Conservation (phyloP, 192 early-diverging fungal genomes). For the Pecoramyces ruminantium region DNA sequence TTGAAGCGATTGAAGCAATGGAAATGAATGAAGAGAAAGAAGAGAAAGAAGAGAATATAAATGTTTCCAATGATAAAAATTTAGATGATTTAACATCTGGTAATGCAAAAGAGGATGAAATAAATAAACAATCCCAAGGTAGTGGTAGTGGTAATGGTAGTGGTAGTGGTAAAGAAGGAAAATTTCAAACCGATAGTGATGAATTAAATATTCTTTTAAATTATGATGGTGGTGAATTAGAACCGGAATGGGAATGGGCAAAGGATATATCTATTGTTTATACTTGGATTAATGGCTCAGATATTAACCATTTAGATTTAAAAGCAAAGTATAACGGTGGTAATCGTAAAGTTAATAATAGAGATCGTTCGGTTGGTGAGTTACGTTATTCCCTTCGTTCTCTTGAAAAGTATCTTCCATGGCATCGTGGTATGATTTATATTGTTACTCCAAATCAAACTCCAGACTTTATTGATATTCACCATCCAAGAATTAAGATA, state of each 20-base stretch:
- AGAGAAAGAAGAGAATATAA: no score
- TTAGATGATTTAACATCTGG: not conserved
- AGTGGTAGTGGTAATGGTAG: not conserved
- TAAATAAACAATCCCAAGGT: fast-evolving
- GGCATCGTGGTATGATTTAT: not conserved
- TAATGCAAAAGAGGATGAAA: not conserved
- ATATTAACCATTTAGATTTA: not conserved
- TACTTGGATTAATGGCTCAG: not conserved
- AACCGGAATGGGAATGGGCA: not conserved
- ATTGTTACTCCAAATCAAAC: not conserved
- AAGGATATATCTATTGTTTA: not conserved
- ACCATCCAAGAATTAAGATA: not conserved
- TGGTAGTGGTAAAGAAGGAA: not conserved
- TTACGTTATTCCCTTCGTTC: not conserved
- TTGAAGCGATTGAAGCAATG: no score
- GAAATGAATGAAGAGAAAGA: no score
- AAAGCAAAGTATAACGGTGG: not conserved
- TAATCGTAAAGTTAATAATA: not conserved
- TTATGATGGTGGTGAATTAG: not conserved
- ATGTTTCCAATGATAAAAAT: not conserved
- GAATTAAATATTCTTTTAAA: not conserved
- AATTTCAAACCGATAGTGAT: not conserved
- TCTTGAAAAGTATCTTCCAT: not conserved
- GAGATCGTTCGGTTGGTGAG: not conserved
- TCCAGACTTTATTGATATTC: not conserved